Base-by-base conservation (phyloP, 2,329 filamentous ascomycete genomes). In the Colletotrichum gigasporum region DNA sequence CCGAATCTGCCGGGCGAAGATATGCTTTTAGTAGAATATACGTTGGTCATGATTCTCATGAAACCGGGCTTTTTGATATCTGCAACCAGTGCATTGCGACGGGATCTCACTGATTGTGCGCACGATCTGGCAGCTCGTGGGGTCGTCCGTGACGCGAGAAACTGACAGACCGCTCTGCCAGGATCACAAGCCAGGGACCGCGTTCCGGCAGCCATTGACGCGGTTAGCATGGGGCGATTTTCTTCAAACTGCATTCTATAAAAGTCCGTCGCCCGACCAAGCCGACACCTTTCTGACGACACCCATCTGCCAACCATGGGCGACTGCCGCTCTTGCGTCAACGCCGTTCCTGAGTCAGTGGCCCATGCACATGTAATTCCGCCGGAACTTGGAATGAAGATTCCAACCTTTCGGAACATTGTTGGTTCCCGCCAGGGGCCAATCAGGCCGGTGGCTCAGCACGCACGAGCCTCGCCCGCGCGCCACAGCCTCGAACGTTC, bases 11-110 rank as follows among this genome's bases (percentile, higher is more conserved):
- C 35, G 16, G 28, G 35, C 22, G 62, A 65, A 42, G 48, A 62
- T 65, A 62, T 55, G 56, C 16, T 42, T 65, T 55, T 65, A 65
- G 55, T 65, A 65, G 50, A 65, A 50, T 32, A 51, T 44, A 61
- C 34, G 48, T 62, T 65, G 42, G 30, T 50, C 42, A 62, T 39
- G 48, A 44, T 20, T 20, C 14, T 56, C 32, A n/a, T 32, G 35
- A n/a, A 16, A n/a, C n/a, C n/a, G n/a, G n/a, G n/a, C n/a, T n/a
- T n/a, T n/a, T n/a, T n/a, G n/a, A n/a, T 42, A 24, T 20, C 51
- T 24, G 14, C 9, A 26, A 22, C 20, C 10, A 5, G 24, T 9
- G 39, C 2, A 14, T 22, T 26, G n/a, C 22, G 50, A 28, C 24
- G 26, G 14, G 32, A 9, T 22, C 22, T 45, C 24, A 26, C 42